Evolutionary conservation across 2,329 filamentous ascomycete species (phyloP), one percentile per base, ranked within the genome.

Genomic region (Thielaviopsis euricoi): DNA sequence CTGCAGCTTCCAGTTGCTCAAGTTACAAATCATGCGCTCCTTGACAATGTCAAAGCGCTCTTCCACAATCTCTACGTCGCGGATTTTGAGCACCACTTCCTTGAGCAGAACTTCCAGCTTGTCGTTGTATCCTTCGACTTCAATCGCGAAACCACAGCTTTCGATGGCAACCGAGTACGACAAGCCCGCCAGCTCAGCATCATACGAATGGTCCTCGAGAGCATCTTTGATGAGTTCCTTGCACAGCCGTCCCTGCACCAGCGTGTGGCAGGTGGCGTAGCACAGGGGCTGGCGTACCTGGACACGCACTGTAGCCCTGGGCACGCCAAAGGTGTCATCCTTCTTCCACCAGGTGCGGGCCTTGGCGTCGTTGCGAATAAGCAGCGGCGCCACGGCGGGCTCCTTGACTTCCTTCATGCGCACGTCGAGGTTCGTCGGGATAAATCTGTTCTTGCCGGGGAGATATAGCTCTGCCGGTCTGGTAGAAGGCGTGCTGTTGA

Each of bases 261-360:
- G 76, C 61, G 86, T 90, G 58, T 86, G 83, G 1, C 89, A 86
- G 4, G 87, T 89, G 1, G 87, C 79, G 67, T 82, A 83, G n/a
- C 87, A 82, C 52, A 95, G 71, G 0, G 89, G 86, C 60, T 85
- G 95, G 64, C 84, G 81, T 63, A 94, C 77, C 64, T 84, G 88
- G 62, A 95, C 81, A 63, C 89, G 80, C 19, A 97, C 74, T 60
- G 89, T 93, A 3, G 88, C 93, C 69, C 95, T 95, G 9, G 93
- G 93, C 10, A 97, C 93, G 90, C 91, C 97, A 71, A 97, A 98
- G 0, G 85, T 89, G 65, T 98, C 93, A 65, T 98, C 93, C 71
- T 97, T 97, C 75, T 98, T 98, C 76, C 84, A 96, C 93, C 93
- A 98, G 2, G 88, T 85, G 29, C 90, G 83, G 0, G 87, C 83